Percentiles rank a stretch among this genome's conserved stretches.
These are phyloP conservation scores for Dipteronia sinensis DNA, from an alignment of 345 rosid species.

Conservation along the genomic window DNA sequence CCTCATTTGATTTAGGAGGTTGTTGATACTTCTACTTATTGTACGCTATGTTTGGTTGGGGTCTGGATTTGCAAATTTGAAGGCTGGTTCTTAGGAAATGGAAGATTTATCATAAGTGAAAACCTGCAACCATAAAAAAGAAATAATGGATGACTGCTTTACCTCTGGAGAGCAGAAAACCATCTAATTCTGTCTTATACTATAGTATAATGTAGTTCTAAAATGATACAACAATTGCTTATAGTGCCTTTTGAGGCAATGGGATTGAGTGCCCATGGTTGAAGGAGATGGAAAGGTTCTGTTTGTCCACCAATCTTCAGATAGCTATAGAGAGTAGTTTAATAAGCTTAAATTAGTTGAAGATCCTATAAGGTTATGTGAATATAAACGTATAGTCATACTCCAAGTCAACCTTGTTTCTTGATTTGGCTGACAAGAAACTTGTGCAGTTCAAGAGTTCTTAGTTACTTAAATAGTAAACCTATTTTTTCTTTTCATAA, in stretches of 20 bases:
- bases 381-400: neutral
- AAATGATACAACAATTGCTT: neutral
- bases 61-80: neutral
- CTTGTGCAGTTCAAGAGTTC: constrained; percentile 8
- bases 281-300: neutral
- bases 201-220: neutral
- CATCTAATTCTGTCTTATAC: neutral
- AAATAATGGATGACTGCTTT: neutral
- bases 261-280: neutral
- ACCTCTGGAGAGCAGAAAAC: neutral
- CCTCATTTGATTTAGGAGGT: neutral
- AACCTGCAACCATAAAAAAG: neutral
- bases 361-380: neutral
- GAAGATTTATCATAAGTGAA: neutral
- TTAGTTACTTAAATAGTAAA: neutral
- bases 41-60: neutral
- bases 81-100: neutral
- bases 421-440: neutral
- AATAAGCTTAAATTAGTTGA: neutral
- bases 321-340: neutral
- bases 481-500: neutral
- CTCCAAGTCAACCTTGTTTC: neutral
- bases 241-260: neutral
- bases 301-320: neutral
- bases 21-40: neutral